A percentile compares a stretch with the other conserved stretches of the same genome.
phyloP scores from a whole-genome alignment of 1,284 basidiomycete species.

The Vanrija pseudolonga region DNA sequence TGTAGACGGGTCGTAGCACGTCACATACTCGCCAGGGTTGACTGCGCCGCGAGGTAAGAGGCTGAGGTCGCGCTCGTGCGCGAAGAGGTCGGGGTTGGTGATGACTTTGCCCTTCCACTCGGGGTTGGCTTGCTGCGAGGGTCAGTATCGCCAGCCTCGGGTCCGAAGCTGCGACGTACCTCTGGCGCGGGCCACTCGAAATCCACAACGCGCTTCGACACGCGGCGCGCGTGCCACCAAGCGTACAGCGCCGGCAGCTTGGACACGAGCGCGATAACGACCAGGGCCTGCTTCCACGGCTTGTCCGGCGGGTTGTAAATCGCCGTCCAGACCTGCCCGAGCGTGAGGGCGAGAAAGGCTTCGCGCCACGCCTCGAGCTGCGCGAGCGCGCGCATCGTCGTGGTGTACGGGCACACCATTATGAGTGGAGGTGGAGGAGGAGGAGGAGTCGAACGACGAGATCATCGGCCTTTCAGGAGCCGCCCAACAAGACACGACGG shows the following conservation, averaged over 20 bases:
- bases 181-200: constrained; percentile 61
- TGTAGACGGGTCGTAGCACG: constrained; percentile 86
- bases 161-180: constrained; percentile 51
- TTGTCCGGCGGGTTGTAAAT: constrained; percentile 35
- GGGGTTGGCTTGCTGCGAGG: constrained; percentile 20
- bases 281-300: constrained; percentile 20
- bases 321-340: constrained; percentile 31
- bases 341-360: constrained; percentile 19
- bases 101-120: constrained; percentile 31
- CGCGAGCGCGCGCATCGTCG: not conserved
- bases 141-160: not conserved
- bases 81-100: constrained; percentile 23
- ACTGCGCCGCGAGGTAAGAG: constrained; percentile 22
- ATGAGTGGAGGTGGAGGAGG: not conserved
- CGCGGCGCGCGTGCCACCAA: constrained; percentile 4
- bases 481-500: not conserved
- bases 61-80: constrained; percentile 26
- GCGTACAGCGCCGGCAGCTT: constrained; percentile 7
- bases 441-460: not conserved
- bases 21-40: constrained; percentile 64
- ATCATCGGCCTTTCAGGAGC: not conserved
- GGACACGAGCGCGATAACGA: constrained; percentile 13
- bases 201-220: constrained; percentile 57
- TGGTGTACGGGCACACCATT: not conserved
- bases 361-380: not conserved